These are phyloP conservation scores for Helminthosporium solani DNA, from an alignment of 2,329 filamentous ascomycete species.

Conservation along the genomic window DNA sequence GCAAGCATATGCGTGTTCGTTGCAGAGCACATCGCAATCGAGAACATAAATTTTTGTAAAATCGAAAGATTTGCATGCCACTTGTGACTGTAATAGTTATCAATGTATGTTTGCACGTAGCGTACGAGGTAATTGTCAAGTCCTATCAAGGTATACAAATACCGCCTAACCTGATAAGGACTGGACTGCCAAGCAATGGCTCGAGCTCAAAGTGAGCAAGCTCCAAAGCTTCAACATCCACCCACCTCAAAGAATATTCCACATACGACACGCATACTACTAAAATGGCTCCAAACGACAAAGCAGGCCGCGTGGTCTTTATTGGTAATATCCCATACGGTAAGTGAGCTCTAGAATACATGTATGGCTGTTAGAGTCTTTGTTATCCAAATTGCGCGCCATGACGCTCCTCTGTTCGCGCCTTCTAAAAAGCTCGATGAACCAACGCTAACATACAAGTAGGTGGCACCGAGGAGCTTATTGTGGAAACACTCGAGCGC, in stretches of 20 bases:
- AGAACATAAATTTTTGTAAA: no score
- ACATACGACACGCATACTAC: not conserved
- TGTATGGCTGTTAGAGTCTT: no score
- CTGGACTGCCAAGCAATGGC: constrained; percentile 1
- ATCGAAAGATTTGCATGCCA: no score
- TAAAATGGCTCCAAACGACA: constrained; percentile 54
- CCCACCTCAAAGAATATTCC: not conserved
- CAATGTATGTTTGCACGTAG: no score
- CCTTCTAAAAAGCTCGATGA: not conserved
- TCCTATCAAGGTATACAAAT: not conserved
- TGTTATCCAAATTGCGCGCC: no score
- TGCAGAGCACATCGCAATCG: no score
- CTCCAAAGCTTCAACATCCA: not conserved
- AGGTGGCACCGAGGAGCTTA: constrained; percentile 96
- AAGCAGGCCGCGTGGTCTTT: constrained; percentile 76
- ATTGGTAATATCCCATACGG: constrained; percentile 86
- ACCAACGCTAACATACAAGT: constrained; percentile 7
- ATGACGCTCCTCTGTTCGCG: not conserved
- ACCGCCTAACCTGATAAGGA: not conserved
- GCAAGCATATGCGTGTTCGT: no score
- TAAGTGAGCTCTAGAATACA: no score
- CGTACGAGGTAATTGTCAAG: no score
- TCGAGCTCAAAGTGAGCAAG: not conserved
- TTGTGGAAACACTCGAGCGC: constrained; percentile 87
- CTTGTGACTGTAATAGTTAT: no score